Evolutionary conservation across 2,329 filamentous ascomycete species (phyloP), one percentile per base, ranked within the genome.

Genomic region (Cordyceps javanica): DNA sequence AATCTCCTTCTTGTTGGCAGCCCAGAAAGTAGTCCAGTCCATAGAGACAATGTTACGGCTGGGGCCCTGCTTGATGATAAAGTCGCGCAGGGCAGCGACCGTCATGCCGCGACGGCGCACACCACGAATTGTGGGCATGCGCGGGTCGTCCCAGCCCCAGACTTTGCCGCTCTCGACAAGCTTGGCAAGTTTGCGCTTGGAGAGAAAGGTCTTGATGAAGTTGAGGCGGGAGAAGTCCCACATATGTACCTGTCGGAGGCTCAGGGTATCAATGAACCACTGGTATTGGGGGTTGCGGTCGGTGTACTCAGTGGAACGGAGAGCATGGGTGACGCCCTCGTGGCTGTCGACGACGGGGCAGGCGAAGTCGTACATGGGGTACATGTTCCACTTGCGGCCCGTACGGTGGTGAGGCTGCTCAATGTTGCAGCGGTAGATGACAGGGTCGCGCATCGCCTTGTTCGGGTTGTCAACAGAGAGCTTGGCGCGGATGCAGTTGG

Each of bases 401-500:
- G 90, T 94, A 64, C 90, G 85, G 76, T 94, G 90, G 72, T 94
- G 89, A 21, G 78, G 65, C 49, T 78, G 77, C 58, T 79, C 78
- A 60, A 77, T 67, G 70, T 96, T 96, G 65, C 91, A 57, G 64
- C 94, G 87, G 80, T 97, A 97, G 72, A 99, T 95, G 73, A 97
- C 92, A 13, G 94, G 94, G 72, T 99, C 94, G 63, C 94, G 84
- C 83, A 97, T 87, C 55, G 94, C 91, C 75, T 96, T 96, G 79
- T 99, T 97, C 63, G 89, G 89, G 75, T 94, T 89, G 72, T 96
- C 90, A 65, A 89, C 84, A 1, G 90, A 93, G 65, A 97, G 90
- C 80, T 95, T 97, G 59, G 94, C 94, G 60, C 94, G 89, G 64
- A 99, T 95, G 75, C 91, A 97, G 85, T 93, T 92, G 68, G 82